A percentile compares a stretch with the other conserved stretches of the same genome.
These are phyloP conservation scores for Saccharomycopsis sp. DNA, from an alignment of 805 yeast species.

Conservation along the genomic window DNA sequence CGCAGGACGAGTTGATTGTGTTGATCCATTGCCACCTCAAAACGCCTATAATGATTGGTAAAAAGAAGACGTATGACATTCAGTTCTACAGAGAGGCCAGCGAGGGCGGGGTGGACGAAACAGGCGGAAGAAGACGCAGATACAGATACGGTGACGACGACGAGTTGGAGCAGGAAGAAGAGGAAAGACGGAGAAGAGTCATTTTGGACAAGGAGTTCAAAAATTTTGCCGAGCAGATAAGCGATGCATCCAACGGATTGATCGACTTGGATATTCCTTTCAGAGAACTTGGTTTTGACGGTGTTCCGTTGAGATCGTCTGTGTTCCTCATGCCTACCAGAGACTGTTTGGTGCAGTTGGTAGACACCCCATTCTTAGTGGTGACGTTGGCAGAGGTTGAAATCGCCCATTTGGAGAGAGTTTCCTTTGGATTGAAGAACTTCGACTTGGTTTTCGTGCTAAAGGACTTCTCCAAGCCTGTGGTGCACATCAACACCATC, in stretches of 20 bases:
- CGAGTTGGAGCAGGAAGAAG: constrained; percentile 97
- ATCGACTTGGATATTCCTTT: constrained; percentile 90
- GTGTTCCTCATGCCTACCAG: constrained; percentile 95
- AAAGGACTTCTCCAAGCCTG: constrained; percentile 83
- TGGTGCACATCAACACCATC: constrained; percentile 87
- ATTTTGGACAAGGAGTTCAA: constrained; percentile 88
- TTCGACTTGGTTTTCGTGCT: constrained; percentile 95
- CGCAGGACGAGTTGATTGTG: constrained; percentile 89
- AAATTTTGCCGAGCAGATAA: constrained; percentile 80
- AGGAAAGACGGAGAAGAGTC: constrained; percentile 88
- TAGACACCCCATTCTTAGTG: constrained; percentile 93
- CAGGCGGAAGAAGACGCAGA: constrained; percentile 86
- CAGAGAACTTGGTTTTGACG: constrained; percentile 92
- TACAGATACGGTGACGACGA: constrained; percentile 95
- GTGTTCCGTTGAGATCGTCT: constrained; percentile 93
- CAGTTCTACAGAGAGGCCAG: constrained; percentile 97
- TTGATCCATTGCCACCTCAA: constrained; percentile 88
- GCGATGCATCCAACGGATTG: constrained; percentile 78
- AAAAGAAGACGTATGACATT: constrained; percentile 89
- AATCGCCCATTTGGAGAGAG: constrained; percentile 92
- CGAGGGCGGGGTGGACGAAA: constrained; percentile 93
- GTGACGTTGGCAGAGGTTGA: constrained; percentile 88
- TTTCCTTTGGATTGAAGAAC: constrained; percentile 92
- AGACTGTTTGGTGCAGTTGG: constrained; percentile 88
- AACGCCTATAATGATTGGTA: constrained; percentile 91